Evolutionary conservation across 768 basidiomycete genomes (phyloP), one percentile per base, ranked within the genome.

Genomic region (Multifurca ochricompacta): DNA sequence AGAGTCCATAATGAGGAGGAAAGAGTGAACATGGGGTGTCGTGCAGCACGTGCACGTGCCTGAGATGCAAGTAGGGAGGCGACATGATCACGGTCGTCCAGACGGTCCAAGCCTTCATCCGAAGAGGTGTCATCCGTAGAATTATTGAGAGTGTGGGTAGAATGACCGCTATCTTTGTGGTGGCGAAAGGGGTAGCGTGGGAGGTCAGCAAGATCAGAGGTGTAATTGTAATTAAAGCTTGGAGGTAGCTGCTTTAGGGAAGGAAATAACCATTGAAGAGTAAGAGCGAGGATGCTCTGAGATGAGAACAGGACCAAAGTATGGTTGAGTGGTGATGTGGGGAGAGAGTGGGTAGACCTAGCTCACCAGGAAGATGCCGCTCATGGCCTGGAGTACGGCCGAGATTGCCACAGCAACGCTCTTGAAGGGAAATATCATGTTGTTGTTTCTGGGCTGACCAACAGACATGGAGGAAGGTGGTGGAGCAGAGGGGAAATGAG

Each of bases 201-300:
- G 45, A 32, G 4, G 16, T 48, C 45, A 25, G 18, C n/a, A 3
- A 7, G 4, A 10, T 54, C 23, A 6, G n/a, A n/a, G 6, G 14
- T 30, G 40, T 32, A 40, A 10, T 31, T 19, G 21, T 25, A 19
- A 4, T 14, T 19, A 23, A 43, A 42, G 32, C 45, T 47, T 34
- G 56, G 51, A 0, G 52, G 52, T 4, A 36, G 40, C 19, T 53
- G 52, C 14, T 48, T 19, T 30, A 58, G 52, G 28, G 34, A 54
- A 25, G 52, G 56, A 19, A 54, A 35, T 16, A 58, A 14, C 6
- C 25, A 9, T 42, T 54, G 52, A 4, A 58, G n/a, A 40, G 39
- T 7, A 21, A 54, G 41, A 42, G 56, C 41, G 32, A 58, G 32
- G n/a, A 58, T 44, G 28, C 52, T 58, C 56, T 58, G 36, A 45